phyloP scores from a whole-genome alignment of 2,329 filamentous ascomycete genomes.

The Pseudopyricularia cyperi region DNA sequence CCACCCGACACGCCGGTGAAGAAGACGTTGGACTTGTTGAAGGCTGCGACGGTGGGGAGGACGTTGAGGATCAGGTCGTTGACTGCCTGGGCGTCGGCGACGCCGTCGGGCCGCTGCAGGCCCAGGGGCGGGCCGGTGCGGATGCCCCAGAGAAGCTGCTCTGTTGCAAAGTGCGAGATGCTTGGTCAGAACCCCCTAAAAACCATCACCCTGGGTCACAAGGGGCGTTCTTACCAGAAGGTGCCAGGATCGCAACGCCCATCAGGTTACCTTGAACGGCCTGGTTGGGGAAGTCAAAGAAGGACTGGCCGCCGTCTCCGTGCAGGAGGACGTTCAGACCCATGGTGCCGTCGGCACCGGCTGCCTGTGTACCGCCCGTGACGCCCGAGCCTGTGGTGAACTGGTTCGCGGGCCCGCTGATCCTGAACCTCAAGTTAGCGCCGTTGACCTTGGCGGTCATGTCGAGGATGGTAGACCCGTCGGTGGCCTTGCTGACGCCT shows the following conservation, averaged over 20 bases:
- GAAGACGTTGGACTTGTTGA: slow-evolving; percentile 36
- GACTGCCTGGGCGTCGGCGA: slow-evolving; percentile 40
- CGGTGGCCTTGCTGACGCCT: slow-evolving; percentile 29
- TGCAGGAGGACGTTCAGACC: slow-evolving; percentile 46
- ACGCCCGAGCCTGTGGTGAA: slow-evolving; percentile 37
- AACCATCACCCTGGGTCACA: no score
- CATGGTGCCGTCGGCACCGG: slow-evolving; percentile 21
- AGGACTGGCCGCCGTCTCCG: slow-evolving; percentile 45
- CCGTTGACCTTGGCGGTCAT: slow-evolving; percentile 39
- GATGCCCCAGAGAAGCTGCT: slow-evolving; percentile 44
- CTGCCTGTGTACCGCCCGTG: slow-evolving; percentile 23
- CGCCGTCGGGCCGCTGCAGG: slow-evolving; percentile 39
- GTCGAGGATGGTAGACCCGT: slow-evolving; percentile 43
- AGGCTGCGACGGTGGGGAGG: slow-evolving; percentile 38
- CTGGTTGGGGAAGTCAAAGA: slow-evolving; percentile 45
- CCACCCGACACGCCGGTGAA: slow-evolving; percentile 47
- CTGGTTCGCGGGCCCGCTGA: slow-evolving; percentile 38
- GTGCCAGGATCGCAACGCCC: slow-evolving; percentile 39
- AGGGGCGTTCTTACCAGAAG: slow-evolving; percentile 17
- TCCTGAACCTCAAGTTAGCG: slow-evolving; percentile 40
- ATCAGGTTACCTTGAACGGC: slow-evolving; percentile 34
- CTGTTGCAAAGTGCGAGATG: not conserved
- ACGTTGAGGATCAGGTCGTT: slow-evolving; percentile 34
- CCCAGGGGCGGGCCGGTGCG: slow-evolving; percentile 41
- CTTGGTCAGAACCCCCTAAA: not conserved